Evolutionary conservation across 192 early-diverging fungal species (phyloP), one percentile per base, ranked within the genome.

Genomic region (Geranomyces michiganensis): DNA sequence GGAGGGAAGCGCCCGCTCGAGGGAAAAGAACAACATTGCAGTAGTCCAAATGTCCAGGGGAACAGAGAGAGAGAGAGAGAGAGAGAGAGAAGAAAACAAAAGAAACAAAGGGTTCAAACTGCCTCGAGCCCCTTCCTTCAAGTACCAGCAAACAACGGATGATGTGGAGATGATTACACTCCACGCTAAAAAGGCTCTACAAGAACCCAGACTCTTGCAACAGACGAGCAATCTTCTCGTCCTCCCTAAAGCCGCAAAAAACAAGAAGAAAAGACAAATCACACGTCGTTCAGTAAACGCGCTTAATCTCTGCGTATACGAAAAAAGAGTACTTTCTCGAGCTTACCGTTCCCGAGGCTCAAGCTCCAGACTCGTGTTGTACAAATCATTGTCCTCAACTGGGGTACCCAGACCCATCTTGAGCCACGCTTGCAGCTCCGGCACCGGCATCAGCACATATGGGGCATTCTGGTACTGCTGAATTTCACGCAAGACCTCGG

Each of bases 401-500:
- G 87, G 86, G 12, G 17, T 32, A 7, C 33, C 21, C 21, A 96
- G 73, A 49, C 88, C 87, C 41, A 82, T 87, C 43, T 56, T 79
- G 65, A 86, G 63, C 45, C 64, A 97, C 62, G 84, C 77, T 76
- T 96, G 92, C 53, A 97, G 85, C 79, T 95, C 92, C 6, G 87
- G 83, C 5, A 97, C 94, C 9, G 84, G 65, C 3, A 84, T 91
- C 29, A 96, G 68, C 60, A 86, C 80, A 76, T 94, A 97, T 48
- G 90, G 88, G 6, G 85, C 84, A 56, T 88, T 90, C 78, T 95
- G 94, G 76, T 92, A 96, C 79, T 94, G 91, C 74, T 94, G 92
- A 56, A 95, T 85, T 55, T 95, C 92, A 29, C 88, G 89, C 70
- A 97, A 89, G 21, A 94, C 91, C 59, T 93, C 91, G 0, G 92